Conservation (phyloP, 2,329 filamentous ascomycete genomes). For the Fusarium udum region DNA sequence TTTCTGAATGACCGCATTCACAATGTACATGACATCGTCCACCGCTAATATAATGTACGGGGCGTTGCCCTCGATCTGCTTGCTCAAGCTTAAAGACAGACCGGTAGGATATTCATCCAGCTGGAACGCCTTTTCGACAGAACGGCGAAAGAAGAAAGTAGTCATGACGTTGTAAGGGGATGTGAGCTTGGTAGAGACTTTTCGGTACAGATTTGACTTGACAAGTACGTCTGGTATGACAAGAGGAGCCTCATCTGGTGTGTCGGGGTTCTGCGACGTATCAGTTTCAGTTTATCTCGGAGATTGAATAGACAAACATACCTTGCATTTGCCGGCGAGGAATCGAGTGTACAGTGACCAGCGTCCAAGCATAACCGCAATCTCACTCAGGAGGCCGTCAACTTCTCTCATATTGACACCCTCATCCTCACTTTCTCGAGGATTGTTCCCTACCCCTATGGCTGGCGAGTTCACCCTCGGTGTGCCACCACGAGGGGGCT, state of each 20-base stretch:
- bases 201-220: conserved; percentile 82
- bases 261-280: conserved; percentile 57
- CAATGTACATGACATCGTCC: conserved; percentile 99
- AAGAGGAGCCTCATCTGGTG: conserved; percentile 65
- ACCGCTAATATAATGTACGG: conserved; percentile 95
- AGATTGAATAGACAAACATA: conserved; percentile 50
- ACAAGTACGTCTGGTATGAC: conserved; percentile 77
- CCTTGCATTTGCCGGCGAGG: conserved; percentile 84
- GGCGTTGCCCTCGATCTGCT: conserved; percentile 76
- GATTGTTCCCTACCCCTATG: conserved; percentile 61
- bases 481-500: conserved; percentile 71
- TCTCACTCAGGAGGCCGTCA: conserved; percentile 86
- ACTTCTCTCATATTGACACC: conserved; percentile 97
- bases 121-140: conserved; percentile 97
- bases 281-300: conserved; percentile 16
- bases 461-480: conserved; percentile 82
- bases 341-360: conserved; percentile 96
- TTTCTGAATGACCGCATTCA: conserved; percentile 89
- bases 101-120: conserved; percentile 87
- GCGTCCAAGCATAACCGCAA: conserved; percentile 88
- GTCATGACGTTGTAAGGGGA: conserved; percentile 91
- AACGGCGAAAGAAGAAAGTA: conserved; percentile 95
- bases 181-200: conserved; percentile 77
- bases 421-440: conserved; percentile 82
- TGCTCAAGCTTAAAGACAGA: conserved; percentile 78